A percentile compares a stretch with the other conserved stretches of the same genome.
Conservation (phyloP, 1,139 yeast genomes). For the Pichia kudriavzevii region DNA sequence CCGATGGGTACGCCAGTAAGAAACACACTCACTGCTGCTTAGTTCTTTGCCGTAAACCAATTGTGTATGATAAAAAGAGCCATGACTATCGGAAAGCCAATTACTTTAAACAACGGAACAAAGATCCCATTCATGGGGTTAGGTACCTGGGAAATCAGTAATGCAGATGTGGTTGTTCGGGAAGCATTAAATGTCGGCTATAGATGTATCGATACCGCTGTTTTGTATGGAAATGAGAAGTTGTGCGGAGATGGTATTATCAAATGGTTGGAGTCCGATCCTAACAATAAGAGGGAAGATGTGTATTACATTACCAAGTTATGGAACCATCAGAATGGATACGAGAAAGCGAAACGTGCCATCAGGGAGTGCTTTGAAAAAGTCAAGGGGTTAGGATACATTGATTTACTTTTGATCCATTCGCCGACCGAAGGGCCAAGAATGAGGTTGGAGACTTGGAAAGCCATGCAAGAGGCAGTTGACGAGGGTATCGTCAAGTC, state of each 20-base stretch:
- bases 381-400: constrained; percentile 43
- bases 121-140: constrained; percentile 42
- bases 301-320: constrained; percentile 69
- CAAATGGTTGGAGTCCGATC: constrained; percentile 45
- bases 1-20: too few species aligned
- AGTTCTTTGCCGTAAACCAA: too few species aligned
- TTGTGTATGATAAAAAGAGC: too few species aligned
- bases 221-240: constrained; percentile 46
- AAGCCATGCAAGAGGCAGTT: constrained; percentile 61
- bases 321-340: constrained; percentile 53
- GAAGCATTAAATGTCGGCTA: constrained; percentile 42
- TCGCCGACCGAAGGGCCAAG: constrained; percentile 51
- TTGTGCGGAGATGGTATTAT: constrained; percentile 48
- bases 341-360: constrained; percentile 48
- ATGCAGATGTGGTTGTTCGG: constrained; percentile 38
- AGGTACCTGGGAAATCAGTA: constrained; percentile 41
- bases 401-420: constrained; percentile 51
- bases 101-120: constrained; percentile 30
- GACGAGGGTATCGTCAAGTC: constrained; percentile 45
- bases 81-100: constrained; percentile 3
- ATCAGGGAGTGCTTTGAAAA: constrained; percentile 42
- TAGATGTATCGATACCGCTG: constrained; percentile 56
- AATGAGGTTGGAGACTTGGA: constrained; percentile 48
- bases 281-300: constrained; percentile 44
- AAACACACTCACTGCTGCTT: too few species aligned